Base-by-base conservation (phyloP, 768 basidiomycete species). In the Leccinum longicurvipes region DNA sequence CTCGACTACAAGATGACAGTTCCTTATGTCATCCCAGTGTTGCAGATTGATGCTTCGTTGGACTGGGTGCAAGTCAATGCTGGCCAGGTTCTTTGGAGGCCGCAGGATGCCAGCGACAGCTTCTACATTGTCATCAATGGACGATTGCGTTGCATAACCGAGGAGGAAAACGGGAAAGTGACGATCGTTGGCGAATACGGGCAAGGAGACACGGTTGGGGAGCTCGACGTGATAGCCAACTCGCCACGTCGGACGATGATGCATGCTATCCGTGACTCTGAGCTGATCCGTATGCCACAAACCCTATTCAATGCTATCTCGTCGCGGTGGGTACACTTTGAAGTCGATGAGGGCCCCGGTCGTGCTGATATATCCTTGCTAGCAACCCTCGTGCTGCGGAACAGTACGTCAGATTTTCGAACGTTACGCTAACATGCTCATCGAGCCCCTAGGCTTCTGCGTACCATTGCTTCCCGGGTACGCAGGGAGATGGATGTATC, bases 81-180 rank as follows among this genome's bases (percentile, higher is more conserved):
- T 1, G 93, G 97, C 2, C 94, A 98, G 71, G 93, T 97, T 42
- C 77, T 96, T 27, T 98, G 95, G 87, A 82, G 95, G 29, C 88
- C 94, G 29, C 85, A 89, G 29, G 97, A 98, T 57, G 76, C 75
- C 47, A 93, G 95, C 60, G 92, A 98, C 66, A 95, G 93, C 63
- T 98, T 98, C 72, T 98, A 97, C 70, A 97, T 99, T 56, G 97
- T 96, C 59, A 91, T 96, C 68, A 96, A 98, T 67, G 97, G 97
- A 48, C 93, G 97, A 62, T 75, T 99, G 17, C 85, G 97, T 58
- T 91, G 93, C 2, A 87, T 98, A 56, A 80, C 83, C 14, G 94
- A 98, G 65, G 83, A 82, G 23, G 85, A 88, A 25, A 79, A 76
- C 27, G 92, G 90, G 6, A 84, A 80, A 32, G 86, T 96, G 34